Evolutionary conservation across 2,329 filamentous ascomycete genomes (phyloP).

Genomic region (Zasmidium citrigriseum): DNA sequence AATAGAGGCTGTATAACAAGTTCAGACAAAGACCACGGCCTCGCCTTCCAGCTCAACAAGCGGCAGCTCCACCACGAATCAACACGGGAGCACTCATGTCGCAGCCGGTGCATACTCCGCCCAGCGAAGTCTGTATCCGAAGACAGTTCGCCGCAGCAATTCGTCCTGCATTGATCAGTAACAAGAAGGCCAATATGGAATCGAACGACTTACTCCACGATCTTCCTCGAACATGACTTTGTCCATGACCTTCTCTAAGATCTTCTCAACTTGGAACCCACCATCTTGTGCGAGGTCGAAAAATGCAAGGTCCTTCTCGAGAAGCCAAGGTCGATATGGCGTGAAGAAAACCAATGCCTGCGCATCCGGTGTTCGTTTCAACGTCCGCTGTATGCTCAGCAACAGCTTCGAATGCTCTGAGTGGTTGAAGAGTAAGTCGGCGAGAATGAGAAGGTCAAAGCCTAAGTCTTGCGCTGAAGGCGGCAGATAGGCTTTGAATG

Average conservation of each 20-base stretch:
- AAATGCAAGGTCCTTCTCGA: conserved; percentile 81
- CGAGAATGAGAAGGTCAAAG: conserved; percentile 83
- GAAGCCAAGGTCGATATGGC: conserved; percentile 87
- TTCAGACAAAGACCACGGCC: neutral
- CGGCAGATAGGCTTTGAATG: conserved; percentile 62
- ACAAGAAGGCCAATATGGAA: neutral
- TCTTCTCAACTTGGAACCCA: conserved; percentile 76
- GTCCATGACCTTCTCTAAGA: conserved; percentile 80
- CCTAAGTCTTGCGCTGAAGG: conserved; percentile 35
- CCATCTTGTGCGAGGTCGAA: conserved; percentile 72
- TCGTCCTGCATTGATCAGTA: conserved; percentile 70
- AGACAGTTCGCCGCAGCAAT: conserved; percentile 77
- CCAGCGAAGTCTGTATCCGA: conserved; percentile 75
- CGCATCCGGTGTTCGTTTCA: conserved; percentile 58
- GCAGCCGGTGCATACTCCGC: neutral
- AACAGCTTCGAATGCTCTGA: conserved; percentile 80
- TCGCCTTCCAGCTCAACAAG: too few species aligned
- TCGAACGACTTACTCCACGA: conserved; percentile 60
- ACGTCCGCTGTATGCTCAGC: conserved; percentile 66
- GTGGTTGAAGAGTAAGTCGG: conserved; percentile 89
- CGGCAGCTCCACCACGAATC: neutral
- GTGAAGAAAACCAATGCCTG: conserved; percentile 89
- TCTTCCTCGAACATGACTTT: conserved; percentile 88
- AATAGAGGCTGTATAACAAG: conserved; percentile 13
- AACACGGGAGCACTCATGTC: neutral